phyloP scores from a whole-genome alignment of 257 asterid species.

The Nyctanthes arbortristis region DNA sequence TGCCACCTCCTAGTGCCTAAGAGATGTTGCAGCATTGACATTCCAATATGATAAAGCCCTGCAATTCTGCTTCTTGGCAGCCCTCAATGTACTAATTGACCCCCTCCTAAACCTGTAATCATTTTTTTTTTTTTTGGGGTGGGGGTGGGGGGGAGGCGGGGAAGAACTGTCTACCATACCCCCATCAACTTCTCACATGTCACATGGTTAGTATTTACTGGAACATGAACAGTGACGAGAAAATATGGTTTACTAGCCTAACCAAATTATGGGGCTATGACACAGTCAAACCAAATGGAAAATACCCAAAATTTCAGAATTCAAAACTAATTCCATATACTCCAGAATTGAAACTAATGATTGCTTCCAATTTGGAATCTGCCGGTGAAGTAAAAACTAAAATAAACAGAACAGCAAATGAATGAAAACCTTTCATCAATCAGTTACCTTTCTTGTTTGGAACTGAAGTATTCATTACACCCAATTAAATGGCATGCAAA shows the following conservation, averaged over 20 bases:
- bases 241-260: neutral
- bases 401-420: neutral
- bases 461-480: neutral
- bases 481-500: neutral
- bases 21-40: neutral
- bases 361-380: neutral
- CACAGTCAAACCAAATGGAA: neutral
- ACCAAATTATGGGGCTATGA: neutral
- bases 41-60: too few species aligned
- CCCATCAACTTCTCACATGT: neutral
- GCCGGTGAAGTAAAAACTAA: neutral
- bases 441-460: neutral
- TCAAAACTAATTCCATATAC: conserved; percentile 1
- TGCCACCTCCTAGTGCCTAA: neutral
- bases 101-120: too few species aligned
- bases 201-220: neutral
- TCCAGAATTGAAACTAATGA: neutral
- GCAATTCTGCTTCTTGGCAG: too few species aligned
- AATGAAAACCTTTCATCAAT: neutral
- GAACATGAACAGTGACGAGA: neutral
- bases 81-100: neutral
- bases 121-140: too few species aligned
- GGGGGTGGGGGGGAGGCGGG: too few species aligned
- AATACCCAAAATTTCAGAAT: neutral
- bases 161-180: neutral